Evolutionary conservation across 176 grass and related monocot genomes (phyloP), one percentile per base, ranked within the genome.

Genomic region (Oryza glumipatula): DNA sequence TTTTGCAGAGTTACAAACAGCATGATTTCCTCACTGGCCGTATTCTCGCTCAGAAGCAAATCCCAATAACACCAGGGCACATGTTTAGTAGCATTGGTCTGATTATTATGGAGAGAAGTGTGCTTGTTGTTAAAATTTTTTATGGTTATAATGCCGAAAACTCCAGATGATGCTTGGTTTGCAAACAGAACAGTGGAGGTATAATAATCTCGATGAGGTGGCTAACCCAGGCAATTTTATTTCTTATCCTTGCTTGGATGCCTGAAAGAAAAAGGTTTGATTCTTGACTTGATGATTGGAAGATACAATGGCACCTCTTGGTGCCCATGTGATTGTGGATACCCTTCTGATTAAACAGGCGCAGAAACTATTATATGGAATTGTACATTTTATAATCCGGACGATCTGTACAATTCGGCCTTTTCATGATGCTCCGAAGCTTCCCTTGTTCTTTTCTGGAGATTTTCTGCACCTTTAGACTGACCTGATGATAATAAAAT

Each of bases 321-420:
- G 82, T 19, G 82, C 72, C 82, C 82, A 89, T 81, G 77, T 89
- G 82, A 35, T 14, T 52, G 49, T 52, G 77, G 88, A 81, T 81
- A 77, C 72, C 44, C 65, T 70, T 65, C 4, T 76, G 76, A 89
- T 85, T 89, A 89, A 81, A 85, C 28, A 85, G 80, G 35, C 49
- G 35, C 23, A 22, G 2, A 48, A 48, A 58, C 64, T 60, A 85
- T 81, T 76, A 89, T 76, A 46, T 23, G 23, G 65, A 41, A 81
- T 89, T 81, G 82, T 81, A 66, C 41, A 11, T 89, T 88, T 84
- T 82, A 58, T 85, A 85, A 89, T 85, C 32, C 9, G 19, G 52
- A 39, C 51, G 71, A 85, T 81, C 32, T 81, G 88, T 65, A 89
- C 76, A 72, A 54, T 12, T 43, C 76, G 11, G 33, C 32, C 76